Evolutionary conservation across 192 early-diverging fungal species (phyloP).

Genomic region (Coemansia sp.): DNA sequence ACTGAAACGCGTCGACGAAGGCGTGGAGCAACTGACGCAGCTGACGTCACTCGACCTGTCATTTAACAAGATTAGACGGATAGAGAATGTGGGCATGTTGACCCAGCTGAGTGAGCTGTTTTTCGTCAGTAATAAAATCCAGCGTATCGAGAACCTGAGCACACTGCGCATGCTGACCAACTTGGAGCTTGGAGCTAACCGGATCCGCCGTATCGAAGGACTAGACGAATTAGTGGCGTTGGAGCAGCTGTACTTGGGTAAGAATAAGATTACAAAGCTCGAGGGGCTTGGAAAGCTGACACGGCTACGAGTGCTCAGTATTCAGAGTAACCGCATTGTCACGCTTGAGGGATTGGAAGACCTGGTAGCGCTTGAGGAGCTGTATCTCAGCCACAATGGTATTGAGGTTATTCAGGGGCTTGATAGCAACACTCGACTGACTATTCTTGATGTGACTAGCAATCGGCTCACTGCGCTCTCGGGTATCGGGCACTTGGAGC

Average conservation of each 20-base stretch:
- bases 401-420: constrained; percentile 76
- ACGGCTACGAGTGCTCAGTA: constrained; percentile 70
- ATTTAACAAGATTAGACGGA: constrained; percentile 91
- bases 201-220: constrained; percentile 86
- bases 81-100: constrained; percentile 69
- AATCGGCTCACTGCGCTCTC: constrained; percentile 78
- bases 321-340: constrained; percentile 87
- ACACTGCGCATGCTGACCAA: constrained; percentile 70
- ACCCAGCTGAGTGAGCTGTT: constrained; percentile 73
- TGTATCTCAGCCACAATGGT: constrained; percentile 93
- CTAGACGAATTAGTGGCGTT: constrained; percentile 79
- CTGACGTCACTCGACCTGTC: constrained; percentile 86
- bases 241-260: constrained; percentile 93
- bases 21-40: constrained; percentile 61
- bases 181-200: constrained; percentile 94
- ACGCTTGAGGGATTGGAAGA: constrained; percentile 75
- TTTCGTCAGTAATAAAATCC: constrained; percentile 94
- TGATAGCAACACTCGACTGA: constrained; percentile 74
- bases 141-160: constrained; percentile 75
- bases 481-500: constrained; percentile 67
- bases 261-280: constrained; percentile 92
- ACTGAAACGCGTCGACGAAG: constrained; percentile 68
- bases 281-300: constrained; percentile 67
- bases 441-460: constrained; percentile 83
- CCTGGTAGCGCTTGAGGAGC: constrained; percentile 75